phyloP scores from a whole-genome alignment of 1,139 yeast species.

The Hemisphaericaspora xylanilytica region DNA sequence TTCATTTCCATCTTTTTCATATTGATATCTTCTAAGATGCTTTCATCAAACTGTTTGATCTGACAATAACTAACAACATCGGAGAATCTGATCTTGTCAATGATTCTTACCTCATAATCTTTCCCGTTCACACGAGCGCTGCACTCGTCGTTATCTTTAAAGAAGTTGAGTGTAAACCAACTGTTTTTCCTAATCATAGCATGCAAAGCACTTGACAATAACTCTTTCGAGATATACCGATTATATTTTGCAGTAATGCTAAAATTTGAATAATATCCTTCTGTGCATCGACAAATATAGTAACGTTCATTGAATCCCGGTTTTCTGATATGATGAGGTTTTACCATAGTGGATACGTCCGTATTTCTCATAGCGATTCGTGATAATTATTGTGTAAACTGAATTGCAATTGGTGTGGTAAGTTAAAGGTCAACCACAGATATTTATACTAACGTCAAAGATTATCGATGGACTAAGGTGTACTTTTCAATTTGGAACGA shows the following conservation, averaged over 20 bases:
- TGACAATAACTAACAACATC: conserved; percentile 24
- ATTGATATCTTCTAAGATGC: conserved; percentile 18
- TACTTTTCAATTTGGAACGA: no score
- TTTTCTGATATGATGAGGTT: conserved; percentile 11
- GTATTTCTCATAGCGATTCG: no score
- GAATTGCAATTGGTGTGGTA: no score
- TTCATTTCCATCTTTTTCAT: conserved; percentile 16
- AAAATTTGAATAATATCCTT: conserved; percentile 27
- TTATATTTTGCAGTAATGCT: conserved; percentile 27
- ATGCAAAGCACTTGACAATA: conserved; percentile 27
- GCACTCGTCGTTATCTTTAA: conserved; percentile 14
- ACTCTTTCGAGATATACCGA: conserved; percentile 14
- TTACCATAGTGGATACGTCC: conserved; percentile 7
- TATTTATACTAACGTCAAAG: no score
- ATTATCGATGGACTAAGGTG: no score
- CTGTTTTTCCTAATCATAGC: conserved; percentile 22
- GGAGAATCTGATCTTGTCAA: conserved; percentile 21
- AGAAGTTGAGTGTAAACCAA: conserved; percentile 22
- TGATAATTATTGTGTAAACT: no score
- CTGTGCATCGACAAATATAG: conserved; percentile 26
- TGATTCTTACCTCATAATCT: conserved; percentile 21
- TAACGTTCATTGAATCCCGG: conserved; percentile 24
- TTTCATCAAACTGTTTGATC: conserved; percentile 18
- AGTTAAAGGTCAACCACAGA: no score
- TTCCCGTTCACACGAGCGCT: conserved; percentile 9